Evolutionary conservation across 1,284 basidiomycete species (phyloP).

Genomic region (Ustilago tritici): DNA sequence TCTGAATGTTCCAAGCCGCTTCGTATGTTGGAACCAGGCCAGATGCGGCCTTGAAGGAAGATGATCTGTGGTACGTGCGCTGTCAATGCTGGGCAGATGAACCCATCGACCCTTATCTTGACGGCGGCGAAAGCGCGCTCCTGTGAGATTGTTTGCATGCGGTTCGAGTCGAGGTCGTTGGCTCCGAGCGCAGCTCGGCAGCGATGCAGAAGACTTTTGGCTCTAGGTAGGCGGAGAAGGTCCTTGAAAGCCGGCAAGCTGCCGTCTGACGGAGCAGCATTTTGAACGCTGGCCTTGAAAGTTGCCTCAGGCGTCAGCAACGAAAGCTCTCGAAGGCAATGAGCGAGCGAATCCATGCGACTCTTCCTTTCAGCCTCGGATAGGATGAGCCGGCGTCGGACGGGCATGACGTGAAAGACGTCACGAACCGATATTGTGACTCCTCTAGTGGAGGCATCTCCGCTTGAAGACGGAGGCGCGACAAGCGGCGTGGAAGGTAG

Average conservation of each 20-base stretch:
- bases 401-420: slow-evolving; percentile 25
- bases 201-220: slow-evolving; percentile 17
- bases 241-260: slow-evolving; percentile 1
- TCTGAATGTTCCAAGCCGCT: neutral
- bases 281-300: slow-evolving; percentile 13
- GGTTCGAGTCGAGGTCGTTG: neutral
- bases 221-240: slow-evolving; percentile 15
- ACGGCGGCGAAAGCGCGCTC: slow-evolving; percentile 5
- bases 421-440: slow-evolving; percentile 17
- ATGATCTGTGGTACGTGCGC: slow-evolving; percentile 10
- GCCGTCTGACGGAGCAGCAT: slow-evolving; percentile 10
- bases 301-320: slow-evolving; percentile 10
- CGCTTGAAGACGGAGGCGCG: neutral
- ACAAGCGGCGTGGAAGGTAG: neutral
- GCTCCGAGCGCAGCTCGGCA: slow-evolving; percentile 11
- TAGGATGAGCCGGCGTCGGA: slow-evolving; percentile 26
- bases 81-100: neutral
- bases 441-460: slow-evolving; percentile 1
- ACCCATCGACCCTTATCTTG: slow-evolving; percentile 20
- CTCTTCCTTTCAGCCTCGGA: slow-evolving; percentile 13
- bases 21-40: slow-evolving; percentile 6
- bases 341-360: slow-evolving; percentile 9
- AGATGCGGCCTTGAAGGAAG: slow-evolving; percentile 15
- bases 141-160: slow-evolving; percentile 1
- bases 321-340: slow-evolving; percentile 22